Conservation (phyloP, 2,329 filamentous ascomycete species). For the Fusarium sp. region DNA sequence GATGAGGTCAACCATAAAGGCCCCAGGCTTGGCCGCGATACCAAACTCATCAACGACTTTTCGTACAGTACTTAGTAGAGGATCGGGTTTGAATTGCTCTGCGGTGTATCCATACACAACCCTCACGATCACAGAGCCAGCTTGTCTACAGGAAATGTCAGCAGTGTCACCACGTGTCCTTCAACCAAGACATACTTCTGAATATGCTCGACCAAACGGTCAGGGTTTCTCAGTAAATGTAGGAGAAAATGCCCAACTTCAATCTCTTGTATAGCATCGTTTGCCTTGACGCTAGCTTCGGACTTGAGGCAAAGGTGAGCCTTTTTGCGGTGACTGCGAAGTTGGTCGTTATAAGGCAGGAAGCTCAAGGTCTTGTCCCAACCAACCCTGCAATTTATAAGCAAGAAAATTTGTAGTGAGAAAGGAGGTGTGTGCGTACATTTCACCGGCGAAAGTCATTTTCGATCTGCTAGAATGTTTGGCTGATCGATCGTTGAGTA, state of each 20-base stretch:
- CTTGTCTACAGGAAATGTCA: slow-evolving; percentile 3
- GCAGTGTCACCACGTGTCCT: accelerated
- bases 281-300: slow-evolving; percentile 49
- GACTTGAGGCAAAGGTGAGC: slow-evolving; percentile 56
- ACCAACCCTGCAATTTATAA: slow-evolving; percentile 2
- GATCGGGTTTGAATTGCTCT: slow-evolving; percentile 15
- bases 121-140: slow-evolving; percentile 24
- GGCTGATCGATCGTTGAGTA: slow-evolving; percentile 43
- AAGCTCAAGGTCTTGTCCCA: slow-evolving; percentile 48
- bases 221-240: slow-evolving; percentile 48
- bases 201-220: slow-evolving; percentile 52
- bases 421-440: background rate
- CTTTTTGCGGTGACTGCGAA: slow-evolving; percentile 55
- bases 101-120: slow-evolving; percentile 31
- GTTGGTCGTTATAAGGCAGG: slow-evolving; percentile 49
- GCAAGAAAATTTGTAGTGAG: accelerated
- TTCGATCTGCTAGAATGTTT: slow-evolving; percentile 23
- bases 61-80: slow-evolving; percentile 18
- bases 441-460: slow-evolving; percentile 24
- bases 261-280: slow-evolving; percentile 52
- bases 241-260: slow-evolving; percentile 44
- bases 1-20: slow-evolving; percentile 31
- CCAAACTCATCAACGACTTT: slow-evolving; percentile 29
- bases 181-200: slow-evolving; percentile 45
- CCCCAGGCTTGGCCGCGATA: slow-evolving; percentile 18